A percentile compares a stretch with the other conserved stretches of the same genome.
Conservation (phyloP, 306 rosid species). For the Malus fusca region DNA sequence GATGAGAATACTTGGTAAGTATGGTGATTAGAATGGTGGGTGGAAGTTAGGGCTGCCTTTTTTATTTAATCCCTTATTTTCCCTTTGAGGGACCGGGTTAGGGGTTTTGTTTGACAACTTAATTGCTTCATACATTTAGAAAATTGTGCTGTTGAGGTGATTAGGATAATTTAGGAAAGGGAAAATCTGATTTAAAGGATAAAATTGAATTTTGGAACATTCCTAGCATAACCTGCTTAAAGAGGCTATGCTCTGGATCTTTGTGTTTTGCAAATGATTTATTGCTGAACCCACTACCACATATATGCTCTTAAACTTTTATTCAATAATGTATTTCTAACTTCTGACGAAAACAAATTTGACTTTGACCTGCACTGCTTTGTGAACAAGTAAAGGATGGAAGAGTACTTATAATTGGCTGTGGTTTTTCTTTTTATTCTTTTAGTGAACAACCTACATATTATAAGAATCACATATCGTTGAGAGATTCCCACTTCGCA, state of each 20-base stretch:
- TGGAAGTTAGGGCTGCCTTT: background rate
- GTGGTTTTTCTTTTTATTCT: background rate
- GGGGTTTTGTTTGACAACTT: background rate
- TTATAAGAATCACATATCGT: background rate
- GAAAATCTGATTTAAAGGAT: background rate
- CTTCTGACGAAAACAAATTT: background rate
- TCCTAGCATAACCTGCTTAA: background rate
- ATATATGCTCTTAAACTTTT: background rate
- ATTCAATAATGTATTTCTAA: background rate
- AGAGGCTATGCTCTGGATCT: background rate
- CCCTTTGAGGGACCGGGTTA: background rate
- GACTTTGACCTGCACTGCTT: background rate
- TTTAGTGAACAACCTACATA: background rate
- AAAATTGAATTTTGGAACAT: background rate
- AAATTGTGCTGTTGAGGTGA: background rate
- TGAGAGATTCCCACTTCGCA: background rate
- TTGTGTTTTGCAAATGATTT: background rate
- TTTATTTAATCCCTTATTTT: too few relatives aligned
- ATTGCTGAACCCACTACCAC: background rate
- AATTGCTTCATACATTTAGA: background rate
- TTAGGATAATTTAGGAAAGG: background rate
- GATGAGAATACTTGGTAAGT: background rate
- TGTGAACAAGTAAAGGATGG: background rate
- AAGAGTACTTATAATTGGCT: background rate
- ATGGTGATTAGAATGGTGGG: background rate